Base-by-base conservation (phyloP, 2,329 filamentous ascomycete species). In the Lecanoromycetidae sp. region DNA sequence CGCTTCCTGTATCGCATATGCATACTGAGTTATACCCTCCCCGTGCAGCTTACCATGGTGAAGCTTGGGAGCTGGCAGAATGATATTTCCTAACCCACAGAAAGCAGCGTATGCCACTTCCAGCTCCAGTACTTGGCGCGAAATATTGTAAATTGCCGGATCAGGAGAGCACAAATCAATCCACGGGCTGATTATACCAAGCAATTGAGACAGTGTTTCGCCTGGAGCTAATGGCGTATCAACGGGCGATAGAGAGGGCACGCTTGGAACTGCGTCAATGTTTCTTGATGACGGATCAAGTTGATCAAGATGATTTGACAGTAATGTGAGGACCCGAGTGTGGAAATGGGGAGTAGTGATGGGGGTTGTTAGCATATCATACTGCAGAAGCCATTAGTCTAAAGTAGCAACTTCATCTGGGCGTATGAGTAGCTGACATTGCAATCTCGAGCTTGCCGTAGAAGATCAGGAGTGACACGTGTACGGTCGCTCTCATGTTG, bases 51-150 rank as follows among this genome's bases (percentile, higher is more conserved):
- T 72, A 48, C 74, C 72, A 48, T 77, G 71, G 54, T 82, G 76
- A 12, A 77, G 67, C 54, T 76, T 75, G 3, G 91, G 91, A 0
- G 87, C 87, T 1, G 82, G 80, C 25, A 98, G 71, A 42, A 96
- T 70, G 49, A 96, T 73, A 63, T 84, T 93, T 47, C 80, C 79
- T 39, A 91, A 76, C 29, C 93, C 93, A 59, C 87, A 95, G 66
- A 96, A 98, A 53, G 87, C 88, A 54, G 93, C 91, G 66, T 95
- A 98, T 40, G 87, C 84, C 39, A 96, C 76, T 62, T 98, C 91
- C 32, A 94, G 74, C 61, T 87, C 87, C 53, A 98, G 71, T 5
- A 94, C 84, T 66, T 95, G 90, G 36, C 85, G 79, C 29, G 90
- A 95, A 49, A 96, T 75, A 61, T 84, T 85, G 6, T 87, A 80